Conservation (phyloP, 345 rosid genomes). For the Draba incana region DNA sequence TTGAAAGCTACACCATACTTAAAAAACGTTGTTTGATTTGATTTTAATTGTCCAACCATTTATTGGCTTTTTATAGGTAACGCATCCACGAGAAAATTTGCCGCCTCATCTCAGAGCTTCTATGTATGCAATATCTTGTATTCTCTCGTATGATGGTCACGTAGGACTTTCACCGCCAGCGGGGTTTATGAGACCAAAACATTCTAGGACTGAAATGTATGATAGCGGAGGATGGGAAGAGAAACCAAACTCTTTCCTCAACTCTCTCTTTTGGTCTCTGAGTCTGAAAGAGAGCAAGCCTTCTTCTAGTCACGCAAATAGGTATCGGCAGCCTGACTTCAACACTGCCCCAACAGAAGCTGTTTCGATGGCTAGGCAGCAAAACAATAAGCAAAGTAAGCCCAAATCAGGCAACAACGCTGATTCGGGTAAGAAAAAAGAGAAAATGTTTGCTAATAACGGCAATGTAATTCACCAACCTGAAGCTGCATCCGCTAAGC, state of each 20-base stretch:
- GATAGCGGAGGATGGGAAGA: constrained; percentile 39
- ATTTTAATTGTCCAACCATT: background rate
- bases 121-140: constrained; percentile 53
- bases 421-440: constrained; percentile 31
- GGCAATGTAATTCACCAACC: constrained; percentile 20
- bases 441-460: constrained; percentile 26
- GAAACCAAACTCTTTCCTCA: constrained; percentile 38
- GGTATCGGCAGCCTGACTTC: constrained; percentile 12
- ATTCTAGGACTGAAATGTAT: constrained; percentile 53
- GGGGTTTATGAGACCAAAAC: constrained; percentile 48
- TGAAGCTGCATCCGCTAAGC: constrained; percentile 31
- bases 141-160: constrained; percentile 67
- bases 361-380: constrained; percentile 14
- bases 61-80: constrained; percentile 53
- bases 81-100: constrained; percentile 57
- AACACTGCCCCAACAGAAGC: constrained; percentile 26
- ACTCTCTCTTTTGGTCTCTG: constrained; percentile 42
- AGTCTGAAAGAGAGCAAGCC: constrained; percentile 42
- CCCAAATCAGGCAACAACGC: constrained; percentile 15
- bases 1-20: background rate
- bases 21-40: background rate
- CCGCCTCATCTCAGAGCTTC: constrained; percentile 76
- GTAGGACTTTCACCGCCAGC: constrained; percentile 49
- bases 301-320: constrained; percentile 21
- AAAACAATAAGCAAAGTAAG: constrained; percentile 21